Base-by-base conservation (phyloP, 306 rosid genomes). In the Begonia fuchsioides region DNA sequence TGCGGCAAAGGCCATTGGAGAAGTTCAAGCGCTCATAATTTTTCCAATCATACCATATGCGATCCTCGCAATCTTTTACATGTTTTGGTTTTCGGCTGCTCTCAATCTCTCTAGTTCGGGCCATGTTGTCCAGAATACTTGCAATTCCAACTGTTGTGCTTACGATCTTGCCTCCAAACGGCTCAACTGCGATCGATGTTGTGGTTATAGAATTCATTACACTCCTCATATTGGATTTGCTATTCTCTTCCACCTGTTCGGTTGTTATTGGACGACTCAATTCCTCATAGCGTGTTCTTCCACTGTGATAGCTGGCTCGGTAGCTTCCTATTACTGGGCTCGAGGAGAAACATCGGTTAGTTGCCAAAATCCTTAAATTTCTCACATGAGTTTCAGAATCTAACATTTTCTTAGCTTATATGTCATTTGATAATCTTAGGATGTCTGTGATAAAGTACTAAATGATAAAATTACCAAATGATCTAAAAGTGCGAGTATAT, bases 291-390 rank as follows among this genome's bases (percentile, higher is more conserved):
- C 98, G 40, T 79, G 77, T 75, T 85, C 95, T 19, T 76, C 92
- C 13, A 81, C 98, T 1, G 87, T 90, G 46, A 76, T 90, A 71
- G 95, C 95, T 6, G 98, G 98, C 50, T 79, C 93, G 45, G 92
- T 90, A 32, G 95, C 98, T 49, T 76, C 98, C 39, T 90, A 90
- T 53, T 90, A 90, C 52, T 90, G 98, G 98, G 87, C 87, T 50
- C 73, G 74, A 13, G 92, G 82, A 38, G 94, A 90, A 63, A 57
- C 85, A 49, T 81, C 95, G 20, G 98, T 90, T 76, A 78, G 97
- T 68, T 57, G 35, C 68, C 44, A 39, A 54, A 10, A 41, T 10
- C 45, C 45, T 26, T 26, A 26, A 26, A 26, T 26, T 26, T 26
- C 8, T 26, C 35, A 26, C 8, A 26, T 5, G 35, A 26, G 35